These are phyloP conservation scores for Arthroderma sp. DNA, from an alignment of 2,329 filamentous ascomycete species.

Conservation along the genomic window DNA sequence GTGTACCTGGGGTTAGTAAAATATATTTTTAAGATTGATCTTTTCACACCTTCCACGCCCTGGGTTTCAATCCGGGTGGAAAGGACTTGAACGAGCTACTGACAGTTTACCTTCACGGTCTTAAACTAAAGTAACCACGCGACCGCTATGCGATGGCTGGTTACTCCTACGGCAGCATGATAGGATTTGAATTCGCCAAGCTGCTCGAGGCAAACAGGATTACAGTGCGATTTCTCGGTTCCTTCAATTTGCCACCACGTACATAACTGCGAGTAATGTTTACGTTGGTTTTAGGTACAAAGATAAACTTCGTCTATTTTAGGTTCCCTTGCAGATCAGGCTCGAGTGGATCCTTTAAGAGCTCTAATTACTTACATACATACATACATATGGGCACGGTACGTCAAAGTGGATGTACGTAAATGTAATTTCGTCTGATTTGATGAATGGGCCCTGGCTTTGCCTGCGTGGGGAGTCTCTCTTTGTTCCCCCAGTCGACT, in stretches of 20 bases:
- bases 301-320: too few relatives aligned
- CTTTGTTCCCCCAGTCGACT: too few relatives aligned
- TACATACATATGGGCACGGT: too few relatives aligned
- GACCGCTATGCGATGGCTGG: slow-evolving; percentile 42
- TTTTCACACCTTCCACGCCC: slow-evolving; percentile 35
- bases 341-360: too few relatives aligned
- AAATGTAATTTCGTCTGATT: too few relatives aligned
- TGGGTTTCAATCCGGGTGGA: slow-evolving; percentile 26
- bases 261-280: slow-evolving; percentile 8
- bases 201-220: slow-evolving; percentile 26
- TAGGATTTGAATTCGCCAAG: slow-evolving; percentile 41
- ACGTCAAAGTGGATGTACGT: too few relatives aligned
- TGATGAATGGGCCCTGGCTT: too few relatives aligned
- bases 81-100: slow-evolving; percentile 16
- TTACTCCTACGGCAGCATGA: slow-evolving; percentile 38
- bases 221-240: slow-evolving; percentile 32
- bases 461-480: too few relatives aligned
- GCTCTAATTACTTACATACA: too few relatives aligned
- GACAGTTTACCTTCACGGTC: slow-evolving; percentile 25
- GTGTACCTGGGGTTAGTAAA: too few relatives aligned
- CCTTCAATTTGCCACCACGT: slow-evolving; percentile 37
- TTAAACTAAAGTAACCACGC: slow-evolving; percentile 32
- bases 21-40: slow-evolving; percentile 30
- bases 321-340: too few relatives aligned
- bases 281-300: too few relatives aligned